Conservation (phyloP, 208 protist genomes). For the Balamuthia mandrillaris region DNA sequence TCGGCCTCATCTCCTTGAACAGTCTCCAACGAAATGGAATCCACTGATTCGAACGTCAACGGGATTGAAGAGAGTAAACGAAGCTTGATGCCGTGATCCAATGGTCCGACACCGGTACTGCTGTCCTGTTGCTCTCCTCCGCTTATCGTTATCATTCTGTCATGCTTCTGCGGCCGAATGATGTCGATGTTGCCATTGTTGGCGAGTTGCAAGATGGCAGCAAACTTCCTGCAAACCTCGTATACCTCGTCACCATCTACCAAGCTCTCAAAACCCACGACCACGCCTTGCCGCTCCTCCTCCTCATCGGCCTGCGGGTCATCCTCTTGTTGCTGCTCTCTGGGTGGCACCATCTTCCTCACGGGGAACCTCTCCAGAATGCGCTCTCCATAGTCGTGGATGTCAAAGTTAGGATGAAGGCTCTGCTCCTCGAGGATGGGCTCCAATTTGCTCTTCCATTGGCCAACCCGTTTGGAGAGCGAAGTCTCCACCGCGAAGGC, state of each 20-base stretch:
- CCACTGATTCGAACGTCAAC: slow-evolving; percentile 31
- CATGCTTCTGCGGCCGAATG: background rate
- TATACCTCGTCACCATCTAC: background rate
- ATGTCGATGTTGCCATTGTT: slow-evolving; percentile 37
- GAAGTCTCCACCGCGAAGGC: slow-evolving; percentile 22
- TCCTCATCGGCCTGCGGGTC: background rate
- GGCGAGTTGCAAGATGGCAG: slow-evolving; percentile 27
- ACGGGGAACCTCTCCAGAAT: slow-evolving; percentile 32
- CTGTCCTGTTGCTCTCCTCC: no score
- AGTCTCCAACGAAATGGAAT: slow-evolving; percentile 11
- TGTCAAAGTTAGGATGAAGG: slow-evolving; percentile 45
- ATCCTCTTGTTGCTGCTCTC: background rate
- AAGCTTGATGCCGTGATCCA: no score
- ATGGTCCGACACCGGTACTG: no score
- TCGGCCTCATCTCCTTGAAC: slow-evolving; percentile 17
- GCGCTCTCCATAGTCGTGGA: slow-evolving; percentile 41
- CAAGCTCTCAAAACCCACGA: background rate
- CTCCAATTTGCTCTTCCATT: slow-evolving; percentile 53
- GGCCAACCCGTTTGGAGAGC: slow-evolving; percentile 25
- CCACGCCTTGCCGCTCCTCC: background rate
- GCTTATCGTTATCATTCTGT: slow-evolving; percentile 9
- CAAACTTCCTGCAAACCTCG: slow-evolving; percentile 29
- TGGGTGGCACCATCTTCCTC: background rate
- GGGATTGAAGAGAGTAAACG: slow-evolving; percentile 14
- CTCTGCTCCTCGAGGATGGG: slow-evolving; percentile 49